Base-by-base conservation (phyloP, 129 eudicot genomes). In the Centrapalus pauciflorus region DNA sequence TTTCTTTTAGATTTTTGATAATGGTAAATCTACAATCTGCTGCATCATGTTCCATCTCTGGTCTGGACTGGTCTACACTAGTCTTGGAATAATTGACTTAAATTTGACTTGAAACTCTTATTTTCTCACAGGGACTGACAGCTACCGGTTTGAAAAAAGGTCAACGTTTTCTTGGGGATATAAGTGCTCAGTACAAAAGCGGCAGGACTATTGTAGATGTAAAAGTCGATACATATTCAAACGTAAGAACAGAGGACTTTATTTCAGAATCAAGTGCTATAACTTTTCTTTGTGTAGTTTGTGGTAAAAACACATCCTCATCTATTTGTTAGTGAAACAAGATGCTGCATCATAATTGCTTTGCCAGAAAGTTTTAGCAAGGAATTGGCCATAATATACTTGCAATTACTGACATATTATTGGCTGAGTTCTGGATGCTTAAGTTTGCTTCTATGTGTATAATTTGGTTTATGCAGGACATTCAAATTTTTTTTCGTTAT, bases 171-270 rank as follows among this genome's bases (percentile, higher is more conserved):
- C 71, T 86, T 51, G 98, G 96, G 52, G 96, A 93, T 70, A 68
- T 93, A 40, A 83, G 85, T 65, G 86, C 95, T 28, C 88, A 85
- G 66, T 84, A 85, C 69, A 86, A 75, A 83, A 81, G 82, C 64
- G 90, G 86, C 63, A 89, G 73, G 67, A 65, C 91, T 58, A 77
- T 84, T 33, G 89, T 89, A 43, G 95, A 93, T 89, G 88, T 93
- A 41, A 93, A 93, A 80, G 95, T 93, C 55, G 96, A 89, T 74
- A 88, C 96, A 17, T 88, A 82, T 66, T 88, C 96, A 5, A 93
- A 93, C 74, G 98, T 93, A 82, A 83, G 87, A 38, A 58, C 28
- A 26, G 4, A 60, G 3, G 20, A 27, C 40, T 65, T 14, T 61
- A 24, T 41, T 34, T 66, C 51, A 56, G 11, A 27, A 55, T 46